Base-by-base conservation (phyloP, 2,329 filamentous ascomycete species). In the Colletotrichum musae region DNA sequence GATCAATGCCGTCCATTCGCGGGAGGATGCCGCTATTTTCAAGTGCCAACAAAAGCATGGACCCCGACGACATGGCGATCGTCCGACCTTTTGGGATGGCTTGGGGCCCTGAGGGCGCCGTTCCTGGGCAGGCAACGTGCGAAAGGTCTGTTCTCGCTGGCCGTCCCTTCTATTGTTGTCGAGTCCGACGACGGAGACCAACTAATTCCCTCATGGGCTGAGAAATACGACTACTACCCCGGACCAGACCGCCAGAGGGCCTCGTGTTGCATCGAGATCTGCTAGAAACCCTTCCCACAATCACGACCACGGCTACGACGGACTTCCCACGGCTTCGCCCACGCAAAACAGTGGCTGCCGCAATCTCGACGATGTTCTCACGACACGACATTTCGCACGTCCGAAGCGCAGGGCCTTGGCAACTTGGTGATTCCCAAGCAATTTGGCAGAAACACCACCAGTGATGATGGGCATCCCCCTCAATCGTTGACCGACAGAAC, bases 41-140 rank as follows among this genome's bases (percentile, higher is more conserved):
- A 54, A 56, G 61, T 59, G 53, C 28, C 56, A 60, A 51, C 62
- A 60, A 24, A 53, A 57, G 13, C 67, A 61, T 67, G 28, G 61
- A 52, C 62, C 41, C 51, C 45, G 56, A 59, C 50, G 39, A 61
- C 15, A 47, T 56, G 16, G 24, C 12, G 50, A 61, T 67, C 62
- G 57, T 70, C 67, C 62, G 57, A 70, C 56, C 51, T 18, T 36
- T 67, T 70, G 62, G 51, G 62, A 57, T 61, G 67, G 51, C 63
- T 59, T 36, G 32, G 32, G 32, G 32, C 32, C 32, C 32, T 36
- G 45, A 36, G 26, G 54, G n/a, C 51, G 36, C 67, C 67, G 28
- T 36, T 10, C 36, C 13, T 28, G 10, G 32, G 39, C 39, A 18
- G 47, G 13, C 21, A 59, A 43, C 41, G 39, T 64, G 43, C 66